Base-by-base conservation (phyloP, 305 asterid species). In the Fraxinus xanthoxyloides region DNA sequence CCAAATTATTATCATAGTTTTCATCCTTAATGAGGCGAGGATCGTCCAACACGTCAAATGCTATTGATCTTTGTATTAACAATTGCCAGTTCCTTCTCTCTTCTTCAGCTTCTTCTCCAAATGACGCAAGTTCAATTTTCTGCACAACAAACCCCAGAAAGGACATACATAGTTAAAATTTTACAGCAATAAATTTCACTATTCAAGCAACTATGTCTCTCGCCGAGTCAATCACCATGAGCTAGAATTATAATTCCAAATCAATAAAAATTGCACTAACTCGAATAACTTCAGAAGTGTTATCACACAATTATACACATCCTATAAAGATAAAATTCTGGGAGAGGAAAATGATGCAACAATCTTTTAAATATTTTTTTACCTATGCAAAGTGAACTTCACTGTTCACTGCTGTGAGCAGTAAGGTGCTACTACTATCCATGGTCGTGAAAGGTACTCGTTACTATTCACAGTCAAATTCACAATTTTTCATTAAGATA, bases 51-150 rank as follows among this genome's bases (percentile, higher is more conserved):
- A 95, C 97, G 81, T 95, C 99, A 75, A 82, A 98, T 95, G 88
- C 99, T 95, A 87, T 85, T 92, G 85, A 95, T 95, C 93, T 89
- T 88, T 70, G 86, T 84, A 84, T 86, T 88, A 80, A 85, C 92
- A 89, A 89, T 89, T 79, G 90, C 88, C 82, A 90, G 85, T 86
- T 92, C 99, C 85, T 89, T 95, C 89, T 95, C 98, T 95, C 98
- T 82, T 94, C 99, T 84, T 94, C 97, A 84, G 99, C 99, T 90
- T 95, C 98, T 89, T 95, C 98, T 82, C 99, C 99, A 89, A 95
- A 95, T 67, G 98, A 95, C 82, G 97, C 92, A 93, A 88, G 87
- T 91, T 95, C 91, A 95, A 87, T 88, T 95, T 95, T 87, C 99
- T 95, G 89, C 69, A 77, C 61, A 81, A 56, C 26, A 78, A 77